Conservation (phyloP, 2,329 filamentous ascomycete species). For the Elsinoe batatas region DNA sequence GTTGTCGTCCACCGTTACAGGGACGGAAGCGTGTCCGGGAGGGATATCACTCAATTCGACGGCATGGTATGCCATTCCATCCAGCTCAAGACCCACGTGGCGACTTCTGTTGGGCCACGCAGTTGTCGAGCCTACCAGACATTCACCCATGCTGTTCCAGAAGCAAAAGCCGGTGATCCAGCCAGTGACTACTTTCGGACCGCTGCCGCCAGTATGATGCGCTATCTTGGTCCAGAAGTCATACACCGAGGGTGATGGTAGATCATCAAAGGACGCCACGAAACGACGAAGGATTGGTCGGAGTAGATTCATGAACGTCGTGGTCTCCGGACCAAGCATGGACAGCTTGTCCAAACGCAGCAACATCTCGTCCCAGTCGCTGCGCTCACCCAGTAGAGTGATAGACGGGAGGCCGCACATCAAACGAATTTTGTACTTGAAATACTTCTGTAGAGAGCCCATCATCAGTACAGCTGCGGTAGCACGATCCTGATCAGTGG, state of each 20-base stretch:
- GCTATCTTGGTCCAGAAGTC: constrained; percentile 35
- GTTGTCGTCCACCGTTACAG: constrained; percentile 27
- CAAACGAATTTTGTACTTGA: constrained; percentile 26
- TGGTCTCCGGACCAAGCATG: neutral
- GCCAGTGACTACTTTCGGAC: constrained; percentile 32
- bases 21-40: constrained; percentile 24
- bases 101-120: neutral
- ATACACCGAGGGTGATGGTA: constrained; percentile 25
- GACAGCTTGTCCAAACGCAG: constrained; percentile 38
- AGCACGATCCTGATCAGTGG: constrained; percentile 34
- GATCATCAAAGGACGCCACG: constrained; percentile 31
- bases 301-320: neutral
- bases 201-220: constrained; percentile 26
- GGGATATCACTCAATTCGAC: constrained; percentile 24
- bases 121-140: neutral
- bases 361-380: constrained; percentile 39
- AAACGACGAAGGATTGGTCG: neutral
- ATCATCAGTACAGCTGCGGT: constrained; percentile 42
- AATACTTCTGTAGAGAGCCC: constrained; percentile 35
- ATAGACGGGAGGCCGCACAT: constrained; percentile 44
- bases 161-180: constrained; percentile 19
- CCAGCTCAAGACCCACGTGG: neutral
- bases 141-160: neutral
- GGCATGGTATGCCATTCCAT: constrained; percentile 22
- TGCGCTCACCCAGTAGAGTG: constrained; percentile 39